Evolutionary conservation across 2,329 filamentous ascomycete species (phyloP), one percentile per base, ranked within the genome.

Genomic region (Colletotrichum siamense): DNA sequence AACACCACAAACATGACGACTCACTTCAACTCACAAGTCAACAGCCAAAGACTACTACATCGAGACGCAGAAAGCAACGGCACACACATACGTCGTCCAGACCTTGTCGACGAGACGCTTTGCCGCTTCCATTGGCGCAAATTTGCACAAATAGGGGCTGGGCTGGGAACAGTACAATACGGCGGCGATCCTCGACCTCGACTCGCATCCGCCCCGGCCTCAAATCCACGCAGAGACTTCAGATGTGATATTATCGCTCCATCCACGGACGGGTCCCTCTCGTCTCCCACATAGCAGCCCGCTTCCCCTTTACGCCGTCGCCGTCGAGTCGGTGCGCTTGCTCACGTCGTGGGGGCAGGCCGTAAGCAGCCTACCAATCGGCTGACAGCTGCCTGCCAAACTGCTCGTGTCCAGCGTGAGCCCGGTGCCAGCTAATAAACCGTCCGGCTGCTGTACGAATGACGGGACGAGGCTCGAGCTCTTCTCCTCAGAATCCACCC

Each of bases 401-500:
- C 10, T 22, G 13, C 36, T 24, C 16, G 22, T 26, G 30, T 73
- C 39, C 39, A 44, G 39, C 39, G 26, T 62, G 55, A 24, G 55
- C 63, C 34, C 70, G 57, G 70, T 61, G 26, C 70, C 44, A 34
- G n/a, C 34, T 49, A 26, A 24, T 49, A 9, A 73, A 64, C 26
- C 9, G 68, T 62, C 16, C 16, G 59, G 18, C 8, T 22, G 13
- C 52, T 26, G 26, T 34, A 55, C 32, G 55, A 44, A 55, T 55
- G 55, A 64, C 34, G 10, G 39, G 55, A 73, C 69, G 70, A 73
- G 73, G 73, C 73, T 68, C 57, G 73, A 73, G 73, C 70, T 65
- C 74, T 34, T 34, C 69, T 71, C 55, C 72, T 49, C 61, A 30
- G 36, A 75, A 73, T 55, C 69, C 73, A 62, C 62, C 44, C 44